These are phyloP conservation scores for Perkinsus marinus DNA, from an alignment of 169 alveolate genomes.

Conservation along the genomic window DNA sequence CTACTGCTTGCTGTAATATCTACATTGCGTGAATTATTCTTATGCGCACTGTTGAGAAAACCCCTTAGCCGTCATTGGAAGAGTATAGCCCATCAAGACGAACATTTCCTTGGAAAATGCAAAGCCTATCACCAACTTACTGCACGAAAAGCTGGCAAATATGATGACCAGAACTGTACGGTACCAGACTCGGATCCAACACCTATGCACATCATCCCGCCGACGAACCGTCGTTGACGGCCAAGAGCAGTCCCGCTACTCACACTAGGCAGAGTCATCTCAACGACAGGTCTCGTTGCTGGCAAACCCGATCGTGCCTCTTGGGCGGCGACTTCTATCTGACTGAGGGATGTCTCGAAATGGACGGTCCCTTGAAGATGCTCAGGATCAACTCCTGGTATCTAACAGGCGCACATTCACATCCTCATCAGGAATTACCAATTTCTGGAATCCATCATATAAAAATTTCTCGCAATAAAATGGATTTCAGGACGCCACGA, in stretches of 20 bases:
- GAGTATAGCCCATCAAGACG: too few relatives aligned
- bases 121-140: neutral
- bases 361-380: neutral
- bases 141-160: neutral
- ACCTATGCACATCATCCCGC: neutral
- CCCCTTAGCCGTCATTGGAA: too few relatives aligned
- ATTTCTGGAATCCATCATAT: too few relatives aligned
- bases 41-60: too few relatives aligned
- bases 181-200: neutral
- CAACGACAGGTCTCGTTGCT: neutral
- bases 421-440: too few relatives aligned
- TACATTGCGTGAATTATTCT: too few relatives aligned
- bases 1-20: too few relatives aligned
- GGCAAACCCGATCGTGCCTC: neutral
- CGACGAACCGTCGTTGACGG: too few relatives aligned
- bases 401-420: neutral
- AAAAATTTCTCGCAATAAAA: too few relatives aligned
- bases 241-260: neutral
- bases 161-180: neutral
- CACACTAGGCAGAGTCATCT: neutral
- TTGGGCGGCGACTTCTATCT: neutral
- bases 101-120: neutral
- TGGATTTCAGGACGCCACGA: too few relatives aligned
- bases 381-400: neutral
- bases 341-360: neutral